Evolutionary conservation across 495 filamentous ascomycete species (phyloP).

Genomic region (Neurospora sp.): DNA sequence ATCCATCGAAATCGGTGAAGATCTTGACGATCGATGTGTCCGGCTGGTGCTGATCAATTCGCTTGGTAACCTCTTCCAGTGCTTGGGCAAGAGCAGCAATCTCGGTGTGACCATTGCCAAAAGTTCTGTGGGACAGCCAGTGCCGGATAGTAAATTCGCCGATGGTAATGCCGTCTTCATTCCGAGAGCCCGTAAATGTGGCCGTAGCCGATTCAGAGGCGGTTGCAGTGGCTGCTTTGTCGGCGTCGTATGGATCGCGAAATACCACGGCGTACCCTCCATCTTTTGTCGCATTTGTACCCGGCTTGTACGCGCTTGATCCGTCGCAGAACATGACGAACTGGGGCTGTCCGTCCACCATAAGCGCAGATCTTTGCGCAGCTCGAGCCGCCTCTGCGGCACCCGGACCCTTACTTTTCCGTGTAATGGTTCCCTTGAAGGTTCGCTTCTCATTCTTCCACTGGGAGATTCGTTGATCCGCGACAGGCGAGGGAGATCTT

Average conservation of each 20-base stretch:
- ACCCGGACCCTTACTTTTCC: too few relatives aligned
- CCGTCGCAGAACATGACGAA: not conserved
- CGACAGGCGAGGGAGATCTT: not conserved
- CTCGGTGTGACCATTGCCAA: not conserved
- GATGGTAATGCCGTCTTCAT: not conserved
- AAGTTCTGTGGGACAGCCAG: not conserved
- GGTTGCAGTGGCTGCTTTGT: not conserved
- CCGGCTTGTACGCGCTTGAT: not conserved
- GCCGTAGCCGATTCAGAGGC: accelerated
- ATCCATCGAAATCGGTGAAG: not conserved
- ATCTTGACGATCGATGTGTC: not conserved
- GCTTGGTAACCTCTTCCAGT: not conserved
- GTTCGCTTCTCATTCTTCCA: accelerated
- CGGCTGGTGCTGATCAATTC: not conserved
- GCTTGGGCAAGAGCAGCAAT: not conserved
- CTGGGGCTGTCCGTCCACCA: not conserved
- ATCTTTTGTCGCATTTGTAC: not conserved
- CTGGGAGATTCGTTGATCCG: not conserved
- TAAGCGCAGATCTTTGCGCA: not conserved
- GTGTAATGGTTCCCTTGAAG: not conserved
- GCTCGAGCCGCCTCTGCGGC: not conserved
- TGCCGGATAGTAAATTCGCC: not conserved
- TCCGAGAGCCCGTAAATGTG: accelerated
- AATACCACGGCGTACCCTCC: not conserved
- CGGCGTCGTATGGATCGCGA: not conserved